A percentile compares a stretch with the other conserved stretches of the same genome.
Conservation (phyloP, 1,284 basidiomycete species). For the Laetiporus sulphureus region DNA sequence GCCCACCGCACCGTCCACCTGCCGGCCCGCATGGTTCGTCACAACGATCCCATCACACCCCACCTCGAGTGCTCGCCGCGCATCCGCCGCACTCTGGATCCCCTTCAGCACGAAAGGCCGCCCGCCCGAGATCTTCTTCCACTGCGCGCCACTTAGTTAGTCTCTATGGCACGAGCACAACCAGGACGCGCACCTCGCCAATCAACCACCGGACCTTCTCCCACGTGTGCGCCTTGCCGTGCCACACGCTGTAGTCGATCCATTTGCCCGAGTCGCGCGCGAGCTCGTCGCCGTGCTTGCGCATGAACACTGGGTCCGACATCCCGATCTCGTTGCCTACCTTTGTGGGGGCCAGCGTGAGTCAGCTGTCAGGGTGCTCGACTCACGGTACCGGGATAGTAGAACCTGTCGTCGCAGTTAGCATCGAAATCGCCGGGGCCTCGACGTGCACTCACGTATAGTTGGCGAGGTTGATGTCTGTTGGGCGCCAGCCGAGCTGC, state of each 20-base stretch:
- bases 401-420: conserved; percentile 34
- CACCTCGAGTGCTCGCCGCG: conserved; percentile 39
- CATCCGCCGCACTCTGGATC: conserved; percentile 45
- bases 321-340: conserved; percentile 42
- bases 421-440: too few relatives aligned
- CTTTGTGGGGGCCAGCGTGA: too few relatives aligned
- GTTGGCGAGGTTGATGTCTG: conserved; percentile 48
- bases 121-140: conserved; percentile 46
- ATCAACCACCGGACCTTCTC: conserved; percentile 46
- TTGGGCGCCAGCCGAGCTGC: conserved; percentile 54
- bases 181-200: conserved; percentile 26
- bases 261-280: conserved; percentile 41
- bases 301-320: conserved; percentile 50
- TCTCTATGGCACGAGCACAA: neutral
- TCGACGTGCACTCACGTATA: conserved; percentile 28
- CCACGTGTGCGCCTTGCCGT: conserved; percentile 54
- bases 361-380: too few relatives aligned
- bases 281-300: conserved; percentile 39
- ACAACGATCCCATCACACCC: conserved; percentile 57
- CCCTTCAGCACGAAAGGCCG: conserved; percentile 55
- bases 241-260: conserved; percentile 50
- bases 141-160: conserved; percentile 25
- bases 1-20: conserved; percentile 53
- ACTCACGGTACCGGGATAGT: conserved; percentile 26
- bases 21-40: conserved; percentile 55